phyloP scores from a whole-genome alignment of 305 asterid genomes.

The Solanum aculeatissimum region DNA sequence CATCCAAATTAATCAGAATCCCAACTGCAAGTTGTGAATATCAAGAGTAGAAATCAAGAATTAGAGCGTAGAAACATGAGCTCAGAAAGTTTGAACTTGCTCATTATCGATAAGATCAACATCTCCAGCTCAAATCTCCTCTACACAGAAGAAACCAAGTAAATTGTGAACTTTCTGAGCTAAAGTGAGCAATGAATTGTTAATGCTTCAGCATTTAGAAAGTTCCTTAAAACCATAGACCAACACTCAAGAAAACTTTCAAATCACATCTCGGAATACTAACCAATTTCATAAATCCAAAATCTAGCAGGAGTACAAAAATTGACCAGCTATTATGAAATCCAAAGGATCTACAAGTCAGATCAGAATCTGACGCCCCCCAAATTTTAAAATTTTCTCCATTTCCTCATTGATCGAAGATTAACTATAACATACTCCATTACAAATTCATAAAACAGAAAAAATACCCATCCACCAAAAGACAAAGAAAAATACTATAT shows the following conservation, averaged over 20 bases:
- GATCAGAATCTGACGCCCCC: neutral
- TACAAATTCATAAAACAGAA: neutral
- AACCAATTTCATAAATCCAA: neutral
- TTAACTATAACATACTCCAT: neutral
- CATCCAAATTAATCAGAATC: neutral
- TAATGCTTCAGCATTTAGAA: neutral
- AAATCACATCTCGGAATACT: neutral
- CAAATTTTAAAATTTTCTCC: neutral
- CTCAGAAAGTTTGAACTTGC: neutral
- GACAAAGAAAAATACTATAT: neutral
- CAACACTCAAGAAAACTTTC: neutral
- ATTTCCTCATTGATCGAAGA: conserved; percentile 9
- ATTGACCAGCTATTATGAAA: neutral
- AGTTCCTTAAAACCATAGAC: neutral
- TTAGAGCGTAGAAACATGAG: neutral
- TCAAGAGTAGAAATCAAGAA: neutral
- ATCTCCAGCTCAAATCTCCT: neutral
- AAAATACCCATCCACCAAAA: neutral
- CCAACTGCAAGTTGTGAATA: neutral
- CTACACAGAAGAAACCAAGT: neutral
- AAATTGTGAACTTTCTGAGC: neutral
- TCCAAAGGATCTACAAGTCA: neutral
- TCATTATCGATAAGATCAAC: neutral
- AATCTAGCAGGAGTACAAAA: neutral
- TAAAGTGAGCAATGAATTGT: neutral